Conservation (phyloP, 306 rosid genomes). For the Trichosanthes truncata region DNA sequence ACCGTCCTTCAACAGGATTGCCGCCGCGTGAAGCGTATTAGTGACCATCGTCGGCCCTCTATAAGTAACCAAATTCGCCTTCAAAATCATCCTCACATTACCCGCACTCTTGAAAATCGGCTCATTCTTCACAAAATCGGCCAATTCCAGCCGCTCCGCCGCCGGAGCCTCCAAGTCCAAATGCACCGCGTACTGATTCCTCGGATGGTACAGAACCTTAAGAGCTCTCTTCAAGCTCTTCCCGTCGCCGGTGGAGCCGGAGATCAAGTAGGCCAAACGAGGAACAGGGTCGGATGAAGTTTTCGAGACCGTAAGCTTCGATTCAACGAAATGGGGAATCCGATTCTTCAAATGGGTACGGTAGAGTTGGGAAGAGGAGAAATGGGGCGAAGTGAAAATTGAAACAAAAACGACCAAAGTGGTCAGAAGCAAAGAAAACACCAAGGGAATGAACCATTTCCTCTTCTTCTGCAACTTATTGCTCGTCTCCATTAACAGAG, state of each 20-base stretch:
- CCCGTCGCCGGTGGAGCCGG: constrained; percentile 66
- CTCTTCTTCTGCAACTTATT: constrained; percentile 31
- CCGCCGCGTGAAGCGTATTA: constrained; percentile 69
- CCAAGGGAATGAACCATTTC: constrained; percentile 39
- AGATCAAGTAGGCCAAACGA: constrained; percentile 60
- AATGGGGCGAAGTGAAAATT: constrained; percentile 22
- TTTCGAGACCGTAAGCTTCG: constrained; percentile 29
- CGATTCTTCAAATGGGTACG: constrained; percentile 14
- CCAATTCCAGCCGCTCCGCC: constrained; percentile 46
- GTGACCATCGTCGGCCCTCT: constrained; percentile 70
- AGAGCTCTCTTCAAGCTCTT: constrained; percentile 57
- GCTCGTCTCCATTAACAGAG: constrained; percentile 27
- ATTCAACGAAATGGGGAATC: constrained; percentile 41
- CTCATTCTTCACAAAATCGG: constrained; percentile 36
- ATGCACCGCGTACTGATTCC: constrained; percentile 59
- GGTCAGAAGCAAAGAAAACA: constrained; percentile 24
- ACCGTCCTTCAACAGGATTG: constrained; percentile 52
- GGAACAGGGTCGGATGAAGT: constrained; percentile 32
- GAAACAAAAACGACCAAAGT: constrained; percentile 25
- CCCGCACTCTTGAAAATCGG: constrained; percentile 36
- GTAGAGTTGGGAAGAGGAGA: constrained; percentile 13
- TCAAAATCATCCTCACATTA: constrained; percentile 45
- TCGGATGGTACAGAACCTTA: constrained; percentile 59
- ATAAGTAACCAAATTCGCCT: constrained; percentile 65
- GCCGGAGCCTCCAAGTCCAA: constrained; percentile 62